Conservation (phyloP, 2,329 filamentous ascomycete genomes). For the Ceratocystis variospora region DNA sequence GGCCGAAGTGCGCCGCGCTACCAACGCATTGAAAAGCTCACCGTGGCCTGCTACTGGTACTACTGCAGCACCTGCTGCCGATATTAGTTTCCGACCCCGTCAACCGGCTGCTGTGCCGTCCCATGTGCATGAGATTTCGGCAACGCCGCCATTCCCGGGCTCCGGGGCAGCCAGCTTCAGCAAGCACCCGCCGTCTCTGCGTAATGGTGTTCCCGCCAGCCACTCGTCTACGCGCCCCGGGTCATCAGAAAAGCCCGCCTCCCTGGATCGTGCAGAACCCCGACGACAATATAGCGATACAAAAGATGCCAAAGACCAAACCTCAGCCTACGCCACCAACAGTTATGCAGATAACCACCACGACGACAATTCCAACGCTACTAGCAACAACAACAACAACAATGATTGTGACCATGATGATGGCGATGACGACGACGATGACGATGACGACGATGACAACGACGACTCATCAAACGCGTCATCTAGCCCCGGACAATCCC, state of each 20-base stretch:
- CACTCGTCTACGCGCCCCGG: not conserved
- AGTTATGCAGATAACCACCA: not conserved
- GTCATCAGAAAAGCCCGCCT: not conserved
- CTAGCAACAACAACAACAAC: not conserved
- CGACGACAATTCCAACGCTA: not conserved
- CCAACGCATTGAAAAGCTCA: constrained; percentile 42
- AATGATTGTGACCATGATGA: not conserved
- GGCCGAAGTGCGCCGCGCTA: constrained; percentile 72
- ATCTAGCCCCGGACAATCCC: constrained; percentile 42
- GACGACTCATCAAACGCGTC: constrained; percentile 34
- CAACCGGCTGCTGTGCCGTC: constrained; percentile 22
- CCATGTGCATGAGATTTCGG: not conserved
- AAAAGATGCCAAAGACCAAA: not conserved
- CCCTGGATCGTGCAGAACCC: not conserved
- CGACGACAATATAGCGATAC: not conserved
- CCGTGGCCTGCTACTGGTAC: constrained; percentile 40
- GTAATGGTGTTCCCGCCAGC: not conserved
- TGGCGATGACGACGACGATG: constrained; percentile 23
- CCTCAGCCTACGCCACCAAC: not conserved
- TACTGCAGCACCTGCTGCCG: constrained; percentile 40
- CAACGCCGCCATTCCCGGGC: constrained; percentile 4
- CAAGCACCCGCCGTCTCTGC: not conserved
- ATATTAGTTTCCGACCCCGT: constrained; percentile 27
- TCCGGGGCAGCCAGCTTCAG: not conserved
- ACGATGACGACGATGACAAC: constrained; percentile 31